A percentile compares a stretch with the other conserved stretches of the same genome.
Evolutionary conservation across 371 early-diverging fungal genomes (phyloP).

Genomic region (Mucor circinelloides): DNA sequence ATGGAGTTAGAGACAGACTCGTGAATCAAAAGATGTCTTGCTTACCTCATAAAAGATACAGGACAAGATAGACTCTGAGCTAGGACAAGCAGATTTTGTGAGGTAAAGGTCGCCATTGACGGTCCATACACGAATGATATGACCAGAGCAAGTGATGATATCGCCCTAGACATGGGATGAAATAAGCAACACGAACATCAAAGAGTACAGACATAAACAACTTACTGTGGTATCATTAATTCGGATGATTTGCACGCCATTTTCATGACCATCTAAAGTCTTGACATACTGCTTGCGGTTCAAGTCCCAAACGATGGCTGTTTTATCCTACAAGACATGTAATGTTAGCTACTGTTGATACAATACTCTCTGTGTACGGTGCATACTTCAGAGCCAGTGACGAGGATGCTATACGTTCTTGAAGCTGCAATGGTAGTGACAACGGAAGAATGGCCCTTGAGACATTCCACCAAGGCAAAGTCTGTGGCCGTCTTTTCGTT

Average conservation of each 20-base stretch:
- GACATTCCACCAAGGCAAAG: slow-evolving; percentile 56
- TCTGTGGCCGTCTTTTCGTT: slow-evolving; percentile 41
- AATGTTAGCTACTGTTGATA: background rate
- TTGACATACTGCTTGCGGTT: slow-evolving; percentile 71
- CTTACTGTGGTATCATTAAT: slow-evolving; percentile 65
- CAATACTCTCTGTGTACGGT: background rate
- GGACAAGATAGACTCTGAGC: slow-evolving; percentile 61
- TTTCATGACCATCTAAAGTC: slow-evolving; percentile 61
- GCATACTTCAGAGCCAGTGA: slow-evolving; percentile 67
- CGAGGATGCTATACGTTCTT: slow-evolving; percentile 67
- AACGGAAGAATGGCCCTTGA: slow-evolving; percentile 68
- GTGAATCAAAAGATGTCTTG: background rate
- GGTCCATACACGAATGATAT: slow-evolving; percentile 65
- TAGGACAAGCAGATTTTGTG: slow-evolving; percentile 56
- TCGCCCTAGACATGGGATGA: slow-evolving; percentile 54
- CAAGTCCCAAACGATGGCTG: slow-evolving; percentile 77
- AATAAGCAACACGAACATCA: background rate
- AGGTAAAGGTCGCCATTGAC: slow-evolving; percentile 75
- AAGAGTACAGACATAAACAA: background rate
- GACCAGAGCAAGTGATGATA: slow-evolving; percentile 69
- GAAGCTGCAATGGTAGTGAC: slow-evolving; percentile 66
- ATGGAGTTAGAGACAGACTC: background rate
- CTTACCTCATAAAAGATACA: slow-evolving; percentile 61
- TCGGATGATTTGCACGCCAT: slow-evolving; percentile 55
- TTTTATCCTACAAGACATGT: slow-evolving; percentile 57